These are phyloP conservation scores for Trichoderma harzianum DNA, from an alignment of 2,329 filamentous ascomycete species.

Conservation along the genomic window DNA sequence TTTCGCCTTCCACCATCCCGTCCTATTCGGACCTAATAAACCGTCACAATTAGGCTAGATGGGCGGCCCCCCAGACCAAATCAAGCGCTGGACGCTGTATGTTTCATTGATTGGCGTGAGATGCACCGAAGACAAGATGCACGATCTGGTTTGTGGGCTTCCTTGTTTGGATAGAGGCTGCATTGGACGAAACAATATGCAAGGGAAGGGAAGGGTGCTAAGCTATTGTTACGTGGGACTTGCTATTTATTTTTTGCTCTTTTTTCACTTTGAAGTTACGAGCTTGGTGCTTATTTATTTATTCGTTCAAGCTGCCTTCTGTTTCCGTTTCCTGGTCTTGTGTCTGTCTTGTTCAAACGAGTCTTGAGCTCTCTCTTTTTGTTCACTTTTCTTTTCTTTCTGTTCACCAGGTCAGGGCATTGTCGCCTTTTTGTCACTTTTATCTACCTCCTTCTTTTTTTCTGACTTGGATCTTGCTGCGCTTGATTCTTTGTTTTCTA, in stretches of 20 bases:
- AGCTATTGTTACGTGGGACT: not conserved
- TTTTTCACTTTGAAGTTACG: not conserved
- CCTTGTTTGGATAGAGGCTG: conserved; percentile 14
- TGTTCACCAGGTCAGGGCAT: not conserved
- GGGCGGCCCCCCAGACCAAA: not conserved
- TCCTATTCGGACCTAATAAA: conserved; percentile 13
- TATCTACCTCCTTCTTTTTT: not conserved
- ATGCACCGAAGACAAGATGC: not conserved
- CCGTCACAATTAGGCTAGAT: not conserved
- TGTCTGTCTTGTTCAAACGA: not conserved
- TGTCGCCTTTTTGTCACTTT: not conserved
- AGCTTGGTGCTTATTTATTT: not conserved
- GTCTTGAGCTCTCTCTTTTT: not conserved
- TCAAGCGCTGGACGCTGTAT: not conserved
- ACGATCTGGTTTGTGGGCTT: not conserved
- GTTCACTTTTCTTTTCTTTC: not conserved
- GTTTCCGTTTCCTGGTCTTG: not conserved
- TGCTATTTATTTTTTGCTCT: not conserved
- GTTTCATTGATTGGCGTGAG: not conserved
- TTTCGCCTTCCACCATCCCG: not conserved
- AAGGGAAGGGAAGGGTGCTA: not conserved
- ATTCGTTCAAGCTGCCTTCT: not conserved
- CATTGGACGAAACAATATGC: conserved; percentile 4
- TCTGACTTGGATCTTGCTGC: not conserved
- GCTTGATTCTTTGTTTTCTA: not conserved